Conservation (phyloP, 768 basidiomycete species). For the Collybia sp. region DNA sequence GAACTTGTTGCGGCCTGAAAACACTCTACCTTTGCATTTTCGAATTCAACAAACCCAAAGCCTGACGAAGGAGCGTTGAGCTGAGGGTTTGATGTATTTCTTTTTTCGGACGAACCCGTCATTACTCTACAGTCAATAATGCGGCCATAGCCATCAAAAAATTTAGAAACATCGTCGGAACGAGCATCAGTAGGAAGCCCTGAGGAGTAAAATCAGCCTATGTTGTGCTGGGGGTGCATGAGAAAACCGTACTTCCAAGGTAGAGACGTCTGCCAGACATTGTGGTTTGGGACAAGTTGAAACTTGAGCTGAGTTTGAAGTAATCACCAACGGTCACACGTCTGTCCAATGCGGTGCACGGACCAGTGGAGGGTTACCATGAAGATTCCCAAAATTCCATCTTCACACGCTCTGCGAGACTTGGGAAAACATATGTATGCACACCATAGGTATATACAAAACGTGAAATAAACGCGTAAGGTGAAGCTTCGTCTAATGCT, state of each 20-base stretch:
- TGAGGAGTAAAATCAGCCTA: conserved; percentile 18
- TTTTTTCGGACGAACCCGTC: conserved; percentile 60
- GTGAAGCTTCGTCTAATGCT: conserved; percentile 56
- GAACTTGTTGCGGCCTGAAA: background rate
- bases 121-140: conserved; percentile 92
- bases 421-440: too few relatives aligned
- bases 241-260: conserved; percentile 65
- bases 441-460: too few relatives aligned
- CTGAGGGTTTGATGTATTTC: conserved; percentile 8
- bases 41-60: conserved; percentile 97
- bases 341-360: conserved; percentile 31
- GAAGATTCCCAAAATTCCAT: background rate
- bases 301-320: conserved; percentile 41
- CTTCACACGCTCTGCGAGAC: background rate
- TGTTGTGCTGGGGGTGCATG: conserved; percentile 3
- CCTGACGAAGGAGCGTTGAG: conserved; percentile 40
- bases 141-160: conserved; percentile 87
- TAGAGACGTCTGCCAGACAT: conserved; percentile 80
- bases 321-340: conserved; percentile 17
- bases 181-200: conserved; percentile 83
- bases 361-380: conserved; percentile 22
- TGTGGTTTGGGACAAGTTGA: conserved; percentile 32
- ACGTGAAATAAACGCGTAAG: too few relatives aligned
- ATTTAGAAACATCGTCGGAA: conserved; percentile 78
- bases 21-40: conserved; percentile 61